Conservation (phyloP, 768 basidiomycete species). For the Lactarius hengduanensis region DNA sequence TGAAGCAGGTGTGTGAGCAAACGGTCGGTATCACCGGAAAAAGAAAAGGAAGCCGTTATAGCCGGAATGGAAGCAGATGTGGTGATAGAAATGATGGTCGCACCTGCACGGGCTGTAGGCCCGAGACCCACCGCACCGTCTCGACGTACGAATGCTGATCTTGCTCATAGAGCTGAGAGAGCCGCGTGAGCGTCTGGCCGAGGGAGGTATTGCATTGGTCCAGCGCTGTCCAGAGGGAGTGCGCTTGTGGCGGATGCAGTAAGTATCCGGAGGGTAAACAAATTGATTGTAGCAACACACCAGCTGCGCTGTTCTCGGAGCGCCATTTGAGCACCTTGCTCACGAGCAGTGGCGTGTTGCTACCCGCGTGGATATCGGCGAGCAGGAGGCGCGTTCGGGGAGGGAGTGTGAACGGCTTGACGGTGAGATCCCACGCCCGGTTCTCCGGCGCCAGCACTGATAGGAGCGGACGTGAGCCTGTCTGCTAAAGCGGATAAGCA, state of each 20-base stretch:
- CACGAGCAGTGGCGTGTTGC: slow-evolving; percentile 92
- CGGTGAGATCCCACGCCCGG: slow-evolving; percentile 67
- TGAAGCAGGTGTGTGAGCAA: slow-evolving; percentile 30
- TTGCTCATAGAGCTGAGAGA: slow-evolving; percentile 49
- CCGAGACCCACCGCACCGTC: slow-evolving; percentile 61
- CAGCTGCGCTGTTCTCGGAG: slow-evolving; percentile 56
- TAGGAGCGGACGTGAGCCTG: slow-evolving; percentile 37
- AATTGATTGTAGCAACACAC: slow-evolving; percentile 36
- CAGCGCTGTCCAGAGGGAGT: slow-evolving; percentile 62
- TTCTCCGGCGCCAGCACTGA: slow-evolving; percentile 64
- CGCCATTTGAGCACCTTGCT: slow-evolving; percentile 91
- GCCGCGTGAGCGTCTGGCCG: slow-evolving; percentile 48
- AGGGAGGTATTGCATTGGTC: slow-evolving; percentile 61
- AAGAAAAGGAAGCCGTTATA: not conserved
- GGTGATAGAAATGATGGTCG: slow-evolving; percentile 22
- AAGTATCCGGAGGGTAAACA: not conserved
- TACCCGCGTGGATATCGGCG: slow-evolving; percentile 95
- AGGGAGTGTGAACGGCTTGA: slow-evolving; percentile 76
- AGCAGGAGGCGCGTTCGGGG: slow-evolving; percentile 81
- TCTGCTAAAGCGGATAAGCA: slow-evolving; percentile 29
- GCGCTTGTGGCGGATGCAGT: slow-evolving; percentile 42
- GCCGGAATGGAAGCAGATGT: slow-evolving; percentile 3
- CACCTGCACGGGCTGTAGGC: slow-evolving; percentile 58
- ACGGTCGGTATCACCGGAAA: not conserved
- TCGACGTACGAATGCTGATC: slow-evolving; percentile 52